Evolutionary conservation across 169 alveolate genomes (phyloP).

Genomic region (Cryptosporidium muris): DNA sequence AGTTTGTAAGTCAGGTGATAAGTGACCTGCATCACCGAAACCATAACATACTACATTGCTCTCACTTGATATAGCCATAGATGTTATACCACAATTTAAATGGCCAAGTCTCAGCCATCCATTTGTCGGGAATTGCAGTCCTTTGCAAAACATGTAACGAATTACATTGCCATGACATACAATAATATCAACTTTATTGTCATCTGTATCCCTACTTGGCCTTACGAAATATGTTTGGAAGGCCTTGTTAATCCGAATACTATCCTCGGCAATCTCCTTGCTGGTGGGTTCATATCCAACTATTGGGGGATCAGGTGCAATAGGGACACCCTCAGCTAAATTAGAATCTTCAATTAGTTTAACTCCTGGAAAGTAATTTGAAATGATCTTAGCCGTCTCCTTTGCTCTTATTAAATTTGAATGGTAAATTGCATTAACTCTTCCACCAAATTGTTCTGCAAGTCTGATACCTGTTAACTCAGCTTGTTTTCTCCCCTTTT

Average conservation of each 20-base stretch:
- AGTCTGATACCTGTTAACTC: constrained; percentile 74
- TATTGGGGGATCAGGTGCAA: constrained; percentile 75
- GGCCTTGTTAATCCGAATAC: constrained; percentile 74
- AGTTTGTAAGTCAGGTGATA: constrained; percentile 38
- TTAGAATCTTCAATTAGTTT: constrained; percentile 74
- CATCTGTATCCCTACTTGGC: constrained; percentile 43
- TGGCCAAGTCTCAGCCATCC: constrained; percentile 77
- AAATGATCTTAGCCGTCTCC: constrained; percentile 77
- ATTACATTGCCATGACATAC: constrained; percentile 78
- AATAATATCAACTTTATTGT: constrained; percentile 73
- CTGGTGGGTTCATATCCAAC: constrained; percentile 74
- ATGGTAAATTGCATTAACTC: constrained; percentile 74
- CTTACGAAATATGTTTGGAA: constrained; percentile 74
- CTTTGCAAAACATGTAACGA: constrained; percentile 76
- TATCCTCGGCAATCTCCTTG: constrained; percentile 72
- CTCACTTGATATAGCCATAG: constrained; percentile 33
- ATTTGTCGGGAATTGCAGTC: constrained; percentile 75
- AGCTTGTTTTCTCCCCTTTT: constrained; percentile 76
- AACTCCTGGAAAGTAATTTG: constrained; percentile 77
- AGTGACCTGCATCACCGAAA: constrained; percentile 41
- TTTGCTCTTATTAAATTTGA: constrained; percentile 76
- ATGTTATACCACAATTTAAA: constrained; percentile 76
- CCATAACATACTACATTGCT: constrained; percentile 35
- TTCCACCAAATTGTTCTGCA: constrained; percentile 50
- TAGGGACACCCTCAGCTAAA: constrained; percentile 77